Base-by-base conservation (phyloP, 106 monocot genomes). In the Allium cepa region DNA sequence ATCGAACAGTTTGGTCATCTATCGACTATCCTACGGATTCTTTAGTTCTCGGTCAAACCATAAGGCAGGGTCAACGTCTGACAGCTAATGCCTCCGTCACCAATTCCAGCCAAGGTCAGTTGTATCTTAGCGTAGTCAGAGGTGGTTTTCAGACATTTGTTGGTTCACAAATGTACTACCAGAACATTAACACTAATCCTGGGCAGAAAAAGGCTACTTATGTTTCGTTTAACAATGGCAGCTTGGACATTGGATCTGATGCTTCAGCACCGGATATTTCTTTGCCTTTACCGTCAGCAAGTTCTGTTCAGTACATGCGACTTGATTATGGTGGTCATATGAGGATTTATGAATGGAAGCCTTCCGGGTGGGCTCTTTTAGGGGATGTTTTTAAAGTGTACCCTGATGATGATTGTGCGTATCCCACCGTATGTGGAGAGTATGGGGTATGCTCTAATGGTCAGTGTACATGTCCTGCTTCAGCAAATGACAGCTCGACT, bases 11-110 rank as follows among this genome's bases (percentile, higher is more conserved):
- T 1, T 91, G 91, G 84, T 64, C 78, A 9, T 87, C 87, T 0
- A 83, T 83, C 60, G 70, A 79, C 8, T 55, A 78, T 62, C 87
- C 84, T 15, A 82, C 79, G 3, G 87, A 91, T 64, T 59, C 82
- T 10, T 48, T 84, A 15, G 46, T 91, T 1, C 28, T 55, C 13
- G 79, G 82, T 12, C 84, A 84, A 71, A 50, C 62, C 9, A 61
- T 85, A 13, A 12, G 11, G 11, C 36, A 52, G 45, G 84, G 80
- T 0, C 66, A 63, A 47, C 57, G 57, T 7, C 73, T 84, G 14
- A 62, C 51, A 5, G 75, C 75, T 1, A 69, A 76, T 45, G 17
- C 53, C 46, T 76, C 75, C 4, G 15, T 53, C 13, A 18, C 69
- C 26, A 62, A 69, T 57, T 58, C 8, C 11, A 61, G 60, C 7